These are phyloP conservation scores for Rubia tinctorum DNA, from an alignment of 305 asterid genomes.

Conservation along the genomic window DNA sequence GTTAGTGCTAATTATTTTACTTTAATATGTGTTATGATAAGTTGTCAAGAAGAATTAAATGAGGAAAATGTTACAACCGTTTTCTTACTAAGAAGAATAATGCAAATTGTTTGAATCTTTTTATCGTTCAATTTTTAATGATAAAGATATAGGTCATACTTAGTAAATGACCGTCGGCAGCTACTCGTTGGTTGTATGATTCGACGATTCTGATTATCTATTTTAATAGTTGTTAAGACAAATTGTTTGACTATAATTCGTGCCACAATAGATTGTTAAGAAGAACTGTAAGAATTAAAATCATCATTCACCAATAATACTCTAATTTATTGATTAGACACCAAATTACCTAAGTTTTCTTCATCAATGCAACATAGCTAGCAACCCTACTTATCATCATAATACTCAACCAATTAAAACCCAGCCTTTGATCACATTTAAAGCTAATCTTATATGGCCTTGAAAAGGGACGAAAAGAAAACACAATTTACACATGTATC, in stretches of 20 bases:
- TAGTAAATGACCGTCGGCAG: too few relatives aligned
- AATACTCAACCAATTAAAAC: background rate
- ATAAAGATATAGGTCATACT: too few relatives aligned
- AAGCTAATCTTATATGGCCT: background rate
- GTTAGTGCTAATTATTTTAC: too few relatives aligned
- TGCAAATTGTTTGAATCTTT: too few relatives aligned
- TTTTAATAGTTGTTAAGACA: too few relatives aligned
- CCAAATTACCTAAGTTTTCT: background rate
- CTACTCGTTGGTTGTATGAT: too few relatives aligned
- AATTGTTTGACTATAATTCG: background rate
- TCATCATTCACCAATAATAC: constrained; percentile 13
- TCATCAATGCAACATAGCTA: background rate
- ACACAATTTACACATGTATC: background rate
- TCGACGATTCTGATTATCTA: too few relatives aligned
- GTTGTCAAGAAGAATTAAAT: too few relatives aligned
- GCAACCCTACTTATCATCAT: background rate
- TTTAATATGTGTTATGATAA: too few relatives aligned
- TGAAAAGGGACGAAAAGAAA: background rate
- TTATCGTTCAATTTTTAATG: too few relatives aligned
- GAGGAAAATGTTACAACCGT: too few relatives aligned
- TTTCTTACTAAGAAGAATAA: too few relatives aligned
- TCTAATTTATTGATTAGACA: constrained; percentile 11
- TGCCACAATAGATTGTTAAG: constrained; percentile 9
- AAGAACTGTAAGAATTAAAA: background rate
- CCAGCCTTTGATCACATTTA: background rate